Evolutionary conservation across 495 filamentous ascomycete genomes (phyloP).

Genomic region (Penicillium nucicola): DNA sequence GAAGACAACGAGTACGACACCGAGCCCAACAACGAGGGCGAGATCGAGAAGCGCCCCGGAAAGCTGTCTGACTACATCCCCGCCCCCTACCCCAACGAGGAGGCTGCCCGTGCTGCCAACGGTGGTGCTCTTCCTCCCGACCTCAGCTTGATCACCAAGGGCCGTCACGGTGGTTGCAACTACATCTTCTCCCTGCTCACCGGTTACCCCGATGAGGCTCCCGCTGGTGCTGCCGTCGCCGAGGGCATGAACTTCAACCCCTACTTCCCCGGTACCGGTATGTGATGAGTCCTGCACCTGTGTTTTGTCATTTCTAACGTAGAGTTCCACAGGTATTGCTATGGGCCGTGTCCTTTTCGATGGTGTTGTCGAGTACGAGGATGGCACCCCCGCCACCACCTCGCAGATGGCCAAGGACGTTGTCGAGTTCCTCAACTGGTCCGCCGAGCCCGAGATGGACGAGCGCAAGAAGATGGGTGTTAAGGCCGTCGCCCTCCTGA

Average conservation of each 20-base stretch:
- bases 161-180: conserved; percentile 93
- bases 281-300: conserved; percentile 11
- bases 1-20: conserved; percentile 98
- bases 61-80: conserved; percentile 98
- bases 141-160: conserved; percentile 97
- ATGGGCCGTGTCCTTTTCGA: conserved; percentile 99
- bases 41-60: conserved; percentile 96
- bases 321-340: conserved; percentile 65
- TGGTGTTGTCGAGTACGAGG: conserved; percentile 97
- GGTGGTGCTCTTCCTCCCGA: conserved; percentile 96
- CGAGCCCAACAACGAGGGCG: conserved; percentile 96
- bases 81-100: conserved; percentile 94
- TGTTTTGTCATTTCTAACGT: conserved; percentile 10
- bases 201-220: conserved; percentile 97
- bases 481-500: conserved; percentile 79
- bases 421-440: conserved; percentile 97
- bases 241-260: conserved; percentile 99
- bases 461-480: conserved; percentile 98
- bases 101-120: conserved; percentile 97
- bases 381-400: conserved; percentile 87
- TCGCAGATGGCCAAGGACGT: conserved; percentile 99
- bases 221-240: conserved; percentile 75
- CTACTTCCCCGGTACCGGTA: conserved; percentile 96
- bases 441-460: conserved; percentile 98
- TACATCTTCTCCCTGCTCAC: conserved; percentile 97